Base-by-base conservation (phyloP, 306 rosid genomes). In the Lithocarpus polystachyus region DNA sequence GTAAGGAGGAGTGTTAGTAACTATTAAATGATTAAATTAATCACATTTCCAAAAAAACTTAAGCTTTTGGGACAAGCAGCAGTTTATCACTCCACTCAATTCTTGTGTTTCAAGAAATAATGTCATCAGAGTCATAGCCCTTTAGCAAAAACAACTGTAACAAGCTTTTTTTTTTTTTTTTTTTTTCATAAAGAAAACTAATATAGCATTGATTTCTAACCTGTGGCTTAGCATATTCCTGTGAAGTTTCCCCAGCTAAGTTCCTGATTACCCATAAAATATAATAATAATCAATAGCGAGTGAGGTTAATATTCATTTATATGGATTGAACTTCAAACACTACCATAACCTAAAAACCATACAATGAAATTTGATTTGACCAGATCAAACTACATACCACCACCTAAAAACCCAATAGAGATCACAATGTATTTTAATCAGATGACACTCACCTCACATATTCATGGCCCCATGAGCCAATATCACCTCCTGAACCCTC, bases 391-490 rank as follows among this genome's bases (percentile, higher is more conserved):
- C 0, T 55, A 65, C 5, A 15, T 14, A 18, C 52, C 72, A 57
- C 51, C 7, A 57, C 51, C 7, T 5, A 17, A 45, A 15, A 61
- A 4, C 19, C 35, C 35, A 24, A 28, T 24, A 28, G 10, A 11
- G 18, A 67, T 37, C 78, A 65, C 55, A 31, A 35, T 12, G 45
- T 9, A 6, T 26, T 13, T 55, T 61, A 69, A 70, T 29, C 57
- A 77, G 59, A 75, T 35, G 22, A 56, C 59, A 52, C 92, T 89
- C 78, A 92, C 99, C 99, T 93, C 80, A 96, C 99, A 89, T 96
- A 96, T 87, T 96, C 99, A 62, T 96, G 99, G 60, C 99, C 99
- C 99, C 99, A 96, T 14, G 98, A 96, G 68, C 99, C 98, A 72
- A 96, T 96, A 77, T 96, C 99, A 19, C 99, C 96, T 51, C 87